Percentiles rank a stretch among this genome's conserved stretches.
Evolutionary conservation across 2,329 filamentous ascomycete genomes (phyloP).

Genomic region (Anthostomella pinea): DNA sequence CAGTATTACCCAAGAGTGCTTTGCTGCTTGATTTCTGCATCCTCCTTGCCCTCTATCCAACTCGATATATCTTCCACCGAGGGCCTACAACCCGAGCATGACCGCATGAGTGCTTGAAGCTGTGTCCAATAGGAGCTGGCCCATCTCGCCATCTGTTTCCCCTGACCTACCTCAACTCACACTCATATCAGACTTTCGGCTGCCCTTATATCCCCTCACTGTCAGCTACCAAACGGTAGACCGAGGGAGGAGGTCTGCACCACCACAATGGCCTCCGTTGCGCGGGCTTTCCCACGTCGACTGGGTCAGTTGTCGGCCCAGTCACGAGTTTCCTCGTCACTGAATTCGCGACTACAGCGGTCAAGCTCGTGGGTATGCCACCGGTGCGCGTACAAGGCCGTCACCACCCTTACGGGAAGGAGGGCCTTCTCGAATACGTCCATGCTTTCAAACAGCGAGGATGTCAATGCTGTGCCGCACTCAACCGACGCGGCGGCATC

Average conservation of each 20-base stretch:
- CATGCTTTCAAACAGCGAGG: slow-evolving; percentile 7
- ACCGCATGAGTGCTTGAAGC: slow-evolving; percentile 7
- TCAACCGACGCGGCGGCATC: slow-evolving; percentile 13
- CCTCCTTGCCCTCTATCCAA: not conserved
- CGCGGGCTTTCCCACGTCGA: slow-evolving; percentile 25
- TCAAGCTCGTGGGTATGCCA: slow-evolving; percentile 21
- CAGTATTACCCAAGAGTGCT: no score
- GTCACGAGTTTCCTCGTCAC: slow-evolving; percentile 20
- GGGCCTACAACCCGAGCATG: slow-evolving; percentile 7
- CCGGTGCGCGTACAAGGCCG: slow-evolving; percentile 15
- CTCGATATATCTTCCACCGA: not conserved
- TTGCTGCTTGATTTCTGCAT: no score
- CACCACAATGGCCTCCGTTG: slow-evolving; percentile 25
- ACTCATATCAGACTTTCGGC: no score
- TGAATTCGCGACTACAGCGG: slow-evolving; percentile 14
- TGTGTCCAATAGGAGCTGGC: not conserved
- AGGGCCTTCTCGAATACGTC: slow-evolving; percentile 17
- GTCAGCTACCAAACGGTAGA: not conserved
- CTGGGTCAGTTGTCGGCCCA: slow-evolving; percentile 29
- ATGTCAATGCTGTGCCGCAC: slow-evolving; percentile 21
- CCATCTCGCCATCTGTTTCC: no score
- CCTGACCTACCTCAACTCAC: no score
- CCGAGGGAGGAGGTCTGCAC: no score
- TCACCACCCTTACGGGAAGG: slow-evolving; percentile 6
- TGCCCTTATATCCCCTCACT: slow-evolving; percentile 4